These are phyloP conservation scores for Hyphodiscus sp. DNA, from an alignment of 2,329 filamentous ascomycete genomes.

Conservation along the genomic window DNA sequence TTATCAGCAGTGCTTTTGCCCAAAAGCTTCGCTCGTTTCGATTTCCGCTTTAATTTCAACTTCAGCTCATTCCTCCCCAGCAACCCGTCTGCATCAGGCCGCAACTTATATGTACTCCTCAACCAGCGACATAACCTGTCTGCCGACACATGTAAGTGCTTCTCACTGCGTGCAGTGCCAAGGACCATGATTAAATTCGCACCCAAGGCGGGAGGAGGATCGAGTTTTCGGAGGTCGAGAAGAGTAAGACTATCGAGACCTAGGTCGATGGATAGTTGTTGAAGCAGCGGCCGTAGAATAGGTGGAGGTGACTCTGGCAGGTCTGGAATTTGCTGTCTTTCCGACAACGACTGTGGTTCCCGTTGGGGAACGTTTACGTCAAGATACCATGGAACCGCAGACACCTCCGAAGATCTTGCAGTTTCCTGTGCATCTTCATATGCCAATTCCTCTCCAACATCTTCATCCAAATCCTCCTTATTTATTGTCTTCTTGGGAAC, in stretches of 20 bases:
- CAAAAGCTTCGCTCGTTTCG: slow-evolving; percentile 73
- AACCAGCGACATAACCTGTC: slow-evolving; percentile 87
- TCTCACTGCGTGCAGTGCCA: slow-evolving; percentile 83
- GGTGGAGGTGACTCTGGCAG: slow-evolving; percentile 56
- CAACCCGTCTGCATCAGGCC: slow-evolving; percentile 77
- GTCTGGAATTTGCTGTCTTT: slow-evolving; percentile 52
- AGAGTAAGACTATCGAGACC: slow-evolving; percentile 77
- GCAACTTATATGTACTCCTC: slow-evolving; percentile 62
- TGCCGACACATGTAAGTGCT: slow-evolving; percentile 85
- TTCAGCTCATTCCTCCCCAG: slow-evolving; percentile 89
- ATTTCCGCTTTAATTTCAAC: slow-evolving; percentile 73
- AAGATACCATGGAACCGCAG: slow-evolving; percentile 74
- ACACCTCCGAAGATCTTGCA: slow-evolving; percentile 3
- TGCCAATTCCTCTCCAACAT: slow-evolving; percentile 15
- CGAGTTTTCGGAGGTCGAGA: slow-evolving; percentile 75
- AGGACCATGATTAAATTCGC: slow-evolving; percentile 89
- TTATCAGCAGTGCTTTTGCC: slow-evolving; percentile 59
- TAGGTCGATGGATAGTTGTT: slow-evolving; percentile 76
- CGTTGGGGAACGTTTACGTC: slow-evolving; percentile 52
- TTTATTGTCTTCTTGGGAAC: slow-evolving; percentile 4
- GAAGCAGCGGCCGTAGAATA: slow-evolving; percentile 64
- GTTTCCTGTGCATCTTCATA: slow-evolving; percentile 1
- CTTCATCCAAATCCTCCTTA: slow-evolving; percentile 7
- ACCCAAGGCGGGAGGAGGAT: slow-evolving; percentile 82
- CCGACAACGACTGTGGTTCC: slow-evolving; percentile 36